Percentiles rank a stretch among this genome's conserved stretches.
Evolutionary conservation across 139 green algal genomes (phyloP).

Genomic region (Chlorella sorokiniana): DNA sequence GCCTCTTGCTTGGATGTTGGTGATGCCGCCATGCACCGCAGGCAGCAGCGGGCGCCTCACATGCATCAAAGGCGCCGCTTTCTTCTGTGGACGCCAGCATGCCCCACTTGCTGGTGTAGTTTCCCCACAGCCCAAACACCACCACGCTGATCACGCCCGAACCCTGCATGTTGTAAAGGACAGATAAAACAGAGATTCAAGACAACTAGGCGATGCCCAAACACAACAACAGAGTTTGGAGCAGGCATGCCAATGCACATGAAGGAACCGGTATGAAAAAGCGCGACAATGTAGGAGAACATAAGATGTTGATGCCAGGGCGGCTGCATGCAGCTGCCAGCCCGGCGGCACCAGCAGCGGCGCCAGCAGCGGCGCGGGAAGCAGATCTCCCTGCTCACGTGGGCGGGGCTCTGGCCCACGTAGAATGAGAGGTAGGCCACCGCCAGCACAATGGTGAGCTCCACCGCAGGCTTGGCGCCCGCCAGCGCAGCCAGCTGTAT

Average conservation of each 20-base stretch:
- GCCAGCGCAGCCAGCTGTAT: conserved; percentile 51
- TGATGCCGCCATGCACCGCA: too few relatives aligned
- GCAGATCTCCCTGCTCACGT: neutral
- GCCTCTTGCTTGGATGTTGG: neutral
- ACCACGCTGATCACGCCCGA: conserved; percentile 83
- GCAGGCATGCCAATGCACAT: too few relatives aligned
- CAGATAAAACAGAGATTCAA: neutral
- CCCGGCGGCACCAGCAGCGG: too few relatives aligned
- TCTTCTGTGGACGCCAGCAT: conserved; percentile 38
- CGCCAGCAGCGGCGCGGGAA: too few relatives aligned
- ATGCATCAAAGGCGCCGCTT: conserved; percentile 37
- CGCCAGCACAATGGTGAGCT: conserved; percentile 72
- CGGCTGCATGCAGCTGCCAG: too few relatives aligned
- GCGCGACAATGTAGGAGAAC: too few relatives aligned
- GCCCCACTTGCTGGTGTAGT: conserved; percentile 70
- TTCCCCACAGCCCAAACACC: conserved; percentile 83
- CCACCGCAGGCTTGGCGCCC: conserved; percentile 39
- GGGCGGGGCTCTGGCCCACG: conserved; percentile 43
- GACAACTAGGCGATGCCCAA: too few relatives aligned
- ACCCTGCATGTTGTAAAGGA: neutral
- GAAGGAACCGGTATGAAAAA: too few relatives aligned
- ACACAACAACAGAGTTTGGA: neutral
- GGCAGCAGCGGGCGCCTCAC: neutral
- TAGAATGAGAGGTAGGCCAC: conserved; percentile 82
- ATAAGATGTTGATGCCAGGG: too few relatives aligned